A percentile compares a stretch with the other conserved stretches of the same genome.
Evolutionary conservation across 176 grass and related monocot species (phyloP).

Genomic region (Oryza coarctata): DNA sequence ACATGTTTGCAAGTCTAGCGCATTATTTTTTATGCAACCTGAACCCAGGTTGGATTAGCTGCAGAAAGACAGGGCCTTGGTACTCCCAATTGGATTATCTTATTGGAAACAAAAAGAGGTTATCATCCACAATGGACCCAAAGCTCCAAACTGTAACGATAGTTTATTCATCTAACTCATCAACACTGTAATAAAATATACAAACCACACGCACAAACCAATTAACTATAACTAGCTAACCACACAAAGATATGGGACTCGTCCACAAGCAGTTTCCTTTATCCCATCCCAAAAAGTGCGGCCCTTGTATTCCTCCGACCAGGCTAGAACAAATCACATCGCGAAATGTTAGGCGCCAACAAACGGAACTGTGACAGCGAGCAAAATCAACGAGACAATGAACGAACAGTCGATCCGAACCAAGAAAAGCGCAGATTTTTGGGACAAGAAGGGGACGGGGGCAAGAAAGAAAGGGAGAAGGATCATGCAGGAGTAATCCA

Average conservation of each 20-base stretch:
- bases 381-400: neutral
- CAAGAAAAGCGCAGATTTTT: conserved; percentile 24
- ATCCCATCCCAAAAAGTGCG: neutral
- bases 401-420: neutral
- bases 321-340: conserved; percentile 8
- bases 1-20: neutral
- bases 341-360: neutral
- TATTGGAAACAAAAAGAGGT: conserved; percentile 22
- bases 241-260: conserved; percentile 8
- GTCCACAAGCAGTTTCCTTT: neutral
- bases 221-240: neutral
- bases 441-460: neutral
- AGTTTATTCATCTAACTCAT: conserved; percentile 29
- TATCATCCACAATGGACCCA: neutral
- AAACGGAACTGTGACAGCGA: neutral
- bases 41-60: neutral
- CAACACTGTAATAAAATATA: conserved; percentile 21
- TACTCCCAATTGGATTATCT: conserved; percentile 19
- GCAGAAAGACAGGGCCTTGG: neutral
- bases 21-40: neutral
- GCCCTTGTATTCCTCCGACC: neutral
- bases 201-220: neutral
- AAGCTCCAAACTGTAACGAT: conserved; percentile 8
- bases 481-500: neutral
- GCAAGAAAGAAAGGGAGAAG: neutral